A percentile compares a stretch with the other conserved stretches of the same genome.
These are phyloP conservation scores for Kalanchoe fedtschenkoi DNA, from an alignment of 164 flowering plant species.

Conservation along the genomic window DNA sequence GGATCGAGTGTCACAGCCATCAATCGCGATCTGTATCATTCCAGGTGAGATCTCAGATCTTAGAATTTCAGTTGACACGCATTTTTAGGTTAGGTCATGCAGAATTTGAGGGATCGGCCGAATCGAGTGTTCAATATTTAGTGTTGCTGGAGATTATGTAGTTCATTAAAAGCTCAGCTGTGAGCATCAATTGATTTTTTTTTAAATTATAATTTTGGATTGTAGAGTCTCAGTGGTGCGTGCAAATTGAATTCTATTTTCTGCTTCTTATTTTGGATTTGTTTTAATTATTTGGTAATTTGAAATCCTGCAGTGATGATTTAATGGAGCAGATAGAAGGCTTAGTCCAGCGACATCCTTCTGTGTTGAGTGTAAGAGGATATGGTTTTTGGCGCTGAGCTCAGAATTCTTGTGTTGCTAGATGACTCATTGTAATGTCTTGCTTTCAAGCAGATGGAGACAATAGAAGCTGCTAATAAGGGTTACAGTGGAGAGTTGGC, in stretches of 20 bases:
- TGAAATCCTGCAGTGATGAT: slow-evolving; percentile 39
- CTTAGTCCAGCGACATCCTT: slow-evolving; percentile 72
- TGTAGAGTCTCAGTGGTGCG: no score
- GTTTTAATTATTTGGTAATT: slow-evolving; percentile 3
- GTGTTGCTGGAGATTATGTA: neutral
- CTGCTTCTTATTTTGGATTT: neutral
- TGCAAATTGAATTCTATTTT: neutral
- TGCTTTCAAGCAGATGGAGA: slow-evolving; percentile 43
- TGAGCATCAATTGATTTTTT: neutral
- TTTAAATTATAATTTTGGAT: no score
- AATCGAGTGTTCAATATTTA: neutral
- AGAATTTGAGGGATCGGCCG: no score
- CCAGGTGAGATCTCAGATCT: slow-evolving; percentile 25
- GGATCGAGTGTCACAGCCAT: slow-evolving; percentile 24
- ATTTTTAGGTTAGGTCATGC: neutral
- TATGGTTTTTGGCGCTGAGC: neutral
- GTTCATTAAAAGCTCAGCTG: neutral
- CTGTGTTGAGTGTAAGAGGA: slow-evolving; percentile 57
- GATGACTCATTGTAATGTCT: neutral
- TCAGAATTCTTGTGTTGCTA: neutral
- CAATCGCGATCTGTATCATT: slow-evolving; percentile 63
- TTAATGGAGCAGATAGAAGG: slow-evolving; percentile 54
- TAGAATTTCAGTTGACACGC: neutral
- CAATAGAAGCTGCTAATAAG: slow-evolving; percentile 41
- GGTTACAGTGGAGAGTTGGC: slow-evolving; percentile 66